Conservation (phyloP, 2,329 filamentous ascomycete genomes). For the Lecanicillium sp. region DNA sequence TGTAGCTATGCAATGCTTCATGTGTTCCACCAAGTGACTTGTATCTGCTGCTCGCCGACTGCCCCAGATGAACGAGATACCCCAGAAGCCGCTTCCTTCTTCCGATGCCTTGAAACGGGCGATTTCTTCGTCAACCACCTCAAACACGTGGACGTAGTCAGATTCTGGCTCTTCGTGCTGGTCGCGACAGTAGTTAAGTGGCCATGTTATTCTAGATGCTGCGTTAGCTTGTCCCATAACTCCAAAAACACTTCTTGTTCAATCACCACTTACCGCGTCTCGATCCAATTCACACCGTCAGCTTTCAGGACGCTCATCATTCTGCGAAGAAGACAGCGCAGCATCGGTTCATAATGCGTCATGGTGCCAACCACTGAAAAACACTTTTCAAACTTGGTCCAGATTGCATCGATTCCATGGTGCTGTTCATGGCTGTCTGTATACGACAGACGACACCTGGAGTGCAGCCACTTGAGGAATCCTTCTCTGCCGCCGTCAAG, state of each 20-base stretch:
- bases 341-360: constrained; percentile 85
- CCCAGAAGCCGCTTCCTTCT: constrained; percentile 73
- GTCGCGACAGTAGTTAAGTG: constrained; percentile 58
- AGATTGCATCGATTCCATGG: constrained; percentile 75
- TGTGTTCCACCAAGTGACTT: constrained; percentile 62
- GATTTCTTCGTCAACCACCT: constrained; percentile 69
- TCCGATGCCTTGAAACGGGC: constrained; percentile 63
- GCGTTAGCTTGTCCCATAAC: neutral
- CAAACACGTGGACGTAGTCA: constrained; percentile 62
- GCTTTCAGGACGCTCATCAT: constrained; percentile 64
- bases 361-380: constrained; percentile 70
- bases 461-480: constrained; percentile 71
- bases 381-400: constrained; percentile 69
- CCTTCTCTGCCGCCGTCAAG: constrained; percentile 61
- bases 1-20: constrained; percentile 78
- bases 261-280: constrained; percentile 46
- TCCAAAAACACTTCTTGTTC: too few relatives aligned
- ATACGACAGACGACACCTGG: constrained; percentile 60
- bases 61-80: constrained; percentile 78
- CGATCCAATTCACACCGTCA: constrained; percentile 79
- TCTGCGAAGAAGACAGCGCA: constrained; percentile 62
- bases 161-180: constrained; percentile 56
- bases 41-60: constrained; percentile 56
- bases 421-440: constrained; percentile 72
- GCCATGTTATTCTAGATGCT: constrained; percentile 56